Evolutionary conservation across 495 filamentous ascomycete species (phyloP).

Genomic region (Annulohypoxylon bovei): DNA sequence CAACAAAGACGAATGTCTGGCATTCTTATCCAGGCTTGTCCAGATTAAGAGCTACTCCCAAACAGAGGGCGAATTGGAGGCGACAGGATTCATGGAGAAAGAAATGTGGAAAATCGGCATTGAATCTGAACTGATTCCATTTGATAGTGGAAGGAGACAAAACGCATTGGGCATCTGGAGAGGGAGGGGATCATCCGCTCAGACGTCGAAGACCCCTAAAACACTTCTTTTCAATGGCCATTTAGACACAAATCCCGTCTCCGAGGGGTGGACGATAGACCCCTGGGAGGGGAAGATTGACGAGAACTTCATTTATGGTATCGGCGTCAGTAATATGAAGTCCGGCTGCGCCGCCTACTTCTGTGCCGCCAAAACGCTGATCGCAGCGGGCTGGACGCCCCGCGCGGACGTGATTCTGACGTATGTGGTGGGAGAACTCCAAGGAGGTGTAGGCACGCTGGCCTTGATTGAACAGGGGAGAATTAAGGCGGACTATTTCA

Average conservation of each 20-base stretch:
- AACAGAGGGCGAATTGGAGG: conserved; percentile 28
- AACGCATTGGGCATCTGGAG: conserved; percentile 51
- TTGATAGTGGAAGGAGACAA: conserved; percentile 21
- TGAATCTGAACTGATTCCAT: conserved; percentile 21
- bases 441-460: conserved; percentile 25
- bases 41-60: conserved; percentile 35
- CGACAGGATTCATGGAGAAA: conserved; percentile 22
- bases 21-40: conserved; percentile 26
- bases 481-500: conserved; percentile 26
- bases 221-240: conserved; percentile 61
- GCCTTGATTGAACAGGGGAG: conserved; percentile 24
- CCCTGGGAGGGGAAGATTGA: conserved; percentile 32
- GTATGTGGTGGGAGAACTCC: conserved; percentile 31
- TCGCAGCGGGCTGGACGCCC: conserved; percentile 18
- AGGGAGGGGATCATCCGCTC: conserved; percentile 50
- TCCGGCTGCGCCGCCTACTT: conserved; percentile 22
- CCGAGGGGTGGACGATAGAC: conserved; percentile 34
- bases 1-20: conserved; percentile 21
- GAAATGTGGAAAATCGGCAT: conserved; percentile 24
- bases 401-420: conserved; percentile 26
- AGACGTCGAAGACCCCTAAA: conserved; percentile 17
- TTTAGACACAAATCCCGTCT: conserved; percentile 51
- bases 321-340: conserved; percentile 34
- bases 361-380: conserved; percentile 20
- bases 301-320: conserved; percentile 14